phyloP scores from a whole-genome alignment of 208 protist genomes.

The Trypanosoma conorhini region DNA sequence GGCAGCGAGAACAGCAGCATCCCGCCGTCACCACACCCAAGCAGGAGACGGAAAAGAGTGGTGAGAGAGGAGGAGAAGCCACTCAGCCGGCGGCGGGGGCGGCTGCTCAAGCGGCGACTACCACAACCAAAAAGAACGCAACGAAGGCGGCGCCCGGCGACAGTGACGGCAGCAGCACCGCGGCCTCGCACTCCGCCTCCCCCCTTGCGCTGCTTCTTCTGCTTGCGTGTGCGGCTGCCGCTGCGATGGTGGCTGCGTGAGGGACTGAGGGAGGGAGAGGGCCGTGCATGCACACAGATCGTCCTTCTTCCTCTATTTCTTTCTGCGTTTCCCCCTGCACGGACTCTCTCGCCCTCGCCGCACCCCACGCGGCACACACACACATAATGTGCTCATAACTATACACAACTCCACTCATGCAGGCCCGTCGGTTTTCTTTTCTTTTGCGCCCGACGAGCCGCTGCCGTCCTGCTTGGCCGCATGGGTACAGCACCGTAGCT shows the following conservation, averaged over 20 bases:
- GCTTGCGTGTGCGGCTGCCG: neutral
- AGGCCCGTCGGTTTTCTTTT: neutral
- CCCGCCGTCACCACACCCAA: no score
- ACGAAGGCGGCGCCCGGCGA: neutral
- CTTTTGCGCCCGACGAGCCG: neutral
- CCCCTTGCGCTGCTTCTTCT: neutral
- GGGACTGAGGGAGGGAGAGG: neutral
- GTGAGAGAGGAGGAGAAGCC: no score
- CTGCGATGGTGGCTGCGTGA: neutral
- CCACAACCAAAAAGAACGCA: neutral
- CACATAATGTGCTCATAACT: neutral
- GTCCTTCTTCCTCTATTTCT: neutral
- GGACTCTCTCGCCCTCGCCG: neutral
- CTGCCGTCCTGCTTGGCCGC: neutral
- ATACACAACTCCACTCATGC: neutral
- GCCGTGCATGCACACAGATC: neutral
- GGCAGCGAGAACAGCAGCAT: no score
- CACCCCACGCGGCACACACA: neutral
- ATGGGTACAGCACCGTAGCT: neutral
- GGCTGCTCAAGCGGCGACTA: neutral
- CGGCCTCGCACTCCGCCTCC: neutral
- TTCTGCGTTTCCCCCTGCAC: neutral
- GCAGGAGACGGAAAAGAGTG: no score
- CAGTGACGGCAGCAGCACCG: neutral
- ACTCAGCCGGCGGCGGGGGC: no score